Conservation (phyloP, 495 filamentous ascomycete genomes). For the Pyrenula aspistea region DNA sequence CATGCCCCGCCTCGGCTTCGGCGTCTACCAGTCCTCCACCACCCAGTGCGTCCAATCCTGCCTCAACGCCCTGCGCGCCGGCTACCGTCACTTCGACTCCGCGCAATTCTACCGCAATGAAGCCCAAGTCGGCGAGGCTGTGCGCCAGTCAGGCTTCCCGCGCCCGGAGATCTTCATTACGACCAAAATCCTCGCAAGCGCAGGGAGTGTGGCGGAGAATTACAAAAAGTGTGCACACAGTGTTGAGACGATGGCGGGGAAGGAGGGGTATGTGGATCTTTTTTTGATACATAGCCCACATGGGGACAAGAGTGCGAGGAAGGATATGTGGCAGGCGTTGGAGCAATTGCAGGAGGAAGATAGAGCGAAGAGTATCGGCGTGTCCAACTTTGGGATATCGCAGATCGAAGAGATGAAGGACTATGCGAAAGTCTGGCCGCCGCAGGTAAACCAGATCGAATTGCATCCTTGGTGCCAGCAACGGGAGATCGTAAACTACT, state of each 20-base stretch:
- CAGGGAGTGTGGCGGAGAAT: conserved; percentile 42
- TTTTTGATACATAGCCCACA: conserved; percentile 57
- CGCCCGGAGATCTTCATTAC: conserved; percentile 53
- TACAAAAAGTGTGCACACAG: conserved; percentile 47
- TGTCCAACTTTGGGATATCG: conserved; percentile 55
- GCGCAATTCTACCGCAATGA: conserved; percentile 65
- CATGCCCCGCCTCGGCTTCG: conserved; percentile 64
- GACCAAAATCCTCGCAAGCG: conserved; percentile 50
- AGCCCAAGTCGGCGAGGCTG: conserved; percentile 48
- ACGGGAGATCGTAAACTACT: conserved; percentile 46
- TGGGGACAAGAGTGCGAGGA: conserved; percentile 36
- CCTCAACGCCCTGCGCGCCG: conserved; percentile 45
- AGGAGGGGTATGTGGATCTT: conserved; percentile 55
- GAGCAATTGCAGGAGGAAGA: conserved; percentile 48
- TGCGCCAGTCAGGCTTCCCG: conserved; percentile 38
- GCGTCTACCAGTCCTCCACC: conserved; percentile 49
- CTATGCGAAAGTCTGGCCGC: conserved; percentile 51
- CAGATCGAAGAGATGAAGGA: conserved; percentile 51
- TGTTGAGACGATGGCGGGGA: conserved; percentile 46
- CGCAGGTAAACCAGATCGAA: conserved; percentile 61
- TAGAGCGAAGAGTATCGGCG: conserved; percentile 49
- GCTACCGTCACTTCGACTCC: conserved; percentile 65
- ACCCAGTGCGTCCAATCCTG: conserved; percentile 41
- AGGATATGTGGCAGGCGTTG: conserved; percentile 53
- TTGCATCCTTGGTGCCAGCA: conserved; percentile 61